Base-by-base conservation (phyloP, 2,329 filamentous ascomycete species). In the Calonectria henricotiae region DNA sequence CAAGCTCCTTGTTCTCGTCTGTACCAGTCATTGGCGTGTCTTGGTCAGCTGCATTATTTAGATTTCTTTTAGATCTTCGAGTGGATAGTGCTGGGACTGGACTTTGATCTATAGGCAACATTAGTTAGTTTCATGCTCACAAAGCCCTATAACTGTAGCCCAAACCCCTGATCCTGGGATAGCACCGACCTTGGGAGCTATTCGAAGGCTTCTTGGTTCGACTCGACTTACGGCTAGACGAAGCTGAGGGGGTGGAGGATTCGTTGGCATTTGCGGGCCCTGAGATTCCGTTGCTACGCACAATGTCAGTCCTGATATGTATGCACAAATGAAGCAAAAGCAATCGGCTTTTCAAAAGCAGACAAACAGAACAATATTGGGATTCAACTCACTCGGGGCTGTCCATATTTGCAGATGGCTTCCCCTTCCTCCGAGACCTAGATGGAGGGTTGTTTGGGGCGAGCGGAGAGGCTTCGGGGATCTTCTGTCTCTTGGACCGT, bases 21-120 rank as follows among this genome's bases (percentile, higher is more conserved):
- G 88, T 90, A 70, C 93, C 92, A 60, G 90, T 91, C 91, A 95
- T 95, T 37, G 87, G 83, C 62, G 90, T 89, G 80, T 95, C 93
- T 74, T 91, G 86, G 69, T 92, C 90, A 58, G 81, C 74, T 76
- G 85, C 81, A 82, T 88, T 79, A 80, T 80, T 83, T 77, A 82
- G 78, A 76, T 87, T 83, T 82, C 91, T 85, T 85, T 92, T 86
- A 75, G 88, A 85, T 72, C 84, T 83, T 62, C 86, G 83, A 51
- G 81, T 80, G 23, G 85, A 83, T 23, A 85, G 80, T 37, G 81
- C 79, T 17, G 83, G 71, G 49, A 78, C 76, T 60, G 82, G 65
- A 71, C 79, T 69, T 70, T 80, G 65, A 55, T 86, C 84, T 79
- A 49, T 27, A n/a, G 15, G 43, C 35, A 62, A n/a, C 5, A 65